Conservation (phyloP, 2,329 filamentous ascomycete species). For the Orbilia oligospora region DNA sequence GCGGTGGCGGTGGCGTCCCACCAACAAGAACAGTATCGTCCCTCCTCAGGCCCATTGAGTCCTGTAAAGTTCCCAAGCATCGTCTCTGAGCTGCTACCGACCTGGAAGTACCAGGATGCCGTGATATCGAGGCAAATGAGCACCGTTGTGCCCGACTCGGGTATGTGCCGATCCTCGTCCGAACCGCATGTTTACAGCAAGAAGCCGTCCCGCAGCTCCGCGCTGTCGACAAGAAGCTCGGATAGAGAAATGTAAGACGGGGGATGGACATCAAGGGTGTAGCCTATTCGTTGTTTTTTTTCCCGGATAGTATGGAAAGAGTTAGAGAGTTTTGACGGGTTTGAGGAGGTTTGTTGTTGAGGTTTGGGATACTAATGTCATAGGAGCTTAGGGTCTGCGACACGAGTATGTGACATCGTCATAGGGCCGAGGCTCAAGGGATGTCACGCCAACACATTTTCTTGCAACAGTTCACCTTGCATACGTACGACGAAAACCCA, state of each 20-base stretch:
- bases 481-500: slow-evolving; percentile 23
- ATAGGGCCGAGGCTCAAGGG: slow-evolving; percentile 57
- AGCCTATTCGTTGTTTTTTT: background rate
- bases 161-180: slow-evolving; percentile 48
- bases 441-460: slow-evolving; percentile 46
- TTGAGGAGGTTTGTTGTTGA: slow-evolving; percentile 10
- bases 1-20: slow-evolving; percentile 10
- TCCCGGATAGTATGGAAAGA: background rate
- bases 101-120: slow-evolving; percentile 9
- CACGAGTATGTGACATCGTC: slow-evolving; percentile 44
- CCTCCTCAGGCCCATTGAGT: slow-evolving; percentile 23
- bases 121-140: slow-evolving; percentile 52
- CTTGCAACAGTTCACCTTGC: slow-evolving; percentile 27
- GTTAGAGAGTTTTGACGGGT: background rate
- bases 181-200: slow-evolving; percentile 54
- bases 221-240: slow-evolving; percentile 55
- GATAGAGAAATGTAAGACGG: slow-evolving; percentile 57
- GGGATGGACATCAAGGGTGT: slow-evolving; percentile 48
- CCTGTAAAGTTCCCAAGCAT: slow-evolving; percentile 44
- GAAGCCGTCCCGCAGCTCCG: slow-evolving; percentile 45
- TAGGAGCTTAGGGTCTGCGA: slow-evolving; percentile 31
- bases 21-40: slow-evolving; percentile 43
- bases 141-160: slow-evolving; percentile 45
- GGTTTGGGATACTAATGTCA: background rate
- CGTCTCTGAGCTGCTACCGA: slow-evolving; percentile 35